These are phyloP conservation scores for Mrakia frigida DNA, from an alignment of 768 basidiomycete species.

Conservation along the genomic window DNA sequence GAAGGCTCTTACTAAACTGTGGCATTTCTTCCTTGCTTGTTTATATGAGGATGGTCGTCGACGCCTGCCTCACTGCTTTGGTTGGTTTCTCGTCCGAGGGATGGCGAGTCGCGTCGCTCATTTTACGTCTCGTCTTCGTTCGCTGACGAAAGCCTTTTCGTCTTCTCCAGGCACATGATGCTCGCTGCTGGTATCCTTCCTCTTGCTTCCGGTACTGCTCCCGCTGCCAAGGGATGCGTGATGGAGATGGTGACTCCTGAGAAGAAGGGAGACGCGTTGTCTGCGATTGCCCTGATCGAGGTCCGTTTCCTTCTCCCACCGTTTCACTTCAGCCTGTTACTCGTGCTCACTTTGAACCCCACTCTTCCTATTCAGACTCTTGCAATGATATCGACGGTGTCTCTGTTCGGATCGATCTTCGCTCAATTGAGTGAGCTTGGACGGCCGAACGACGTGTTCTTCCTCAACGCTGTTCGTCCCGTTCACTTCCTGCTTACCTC, in stretches of 20 bases:
- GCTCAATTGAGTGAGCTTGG: neutral
- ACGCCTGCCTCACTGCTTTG: conserved; percentile 39
- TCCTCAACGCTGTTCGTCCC: neutral
- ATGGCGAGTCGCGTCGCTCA: conserved; percentile 56
- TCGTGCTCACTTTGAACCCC: neutral
- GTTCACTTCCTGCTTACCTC: neutral
- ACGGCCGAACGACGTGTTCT: neutral
- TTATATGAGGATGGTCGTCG: conserved; percentile 37
- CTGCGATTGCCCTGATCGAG: conserved; percentile 41
- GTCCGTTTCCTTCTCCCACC: neutral
- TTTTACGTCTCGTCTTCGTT: conserved; percentile 95
- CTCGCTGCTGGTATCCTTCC: conserved; percentile 41
- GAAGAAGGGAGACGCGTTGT: conserved; percentile 40
- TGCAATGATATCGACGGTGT: conserved; percentile 10
- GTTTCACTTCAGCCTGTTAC: too few relatives aligned
- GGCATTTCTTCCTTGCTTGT: neutral
- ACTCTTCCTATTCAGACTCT: neutral
- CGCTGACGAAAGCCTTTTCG: conserved; percentile 96
- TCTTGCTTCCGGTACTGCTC: conserved; percentile 42
- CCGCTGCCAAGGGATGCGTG: conserved; percentile 42
- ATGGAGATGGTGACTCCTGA: conserved; percentile 41
- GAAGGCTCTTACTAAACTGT: neutral
- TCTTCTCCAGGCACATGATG: conserved; percentile 34
- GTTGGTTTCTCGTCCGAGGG: conserved; percentile 35
- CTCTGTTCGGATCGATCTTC: neutral